phyloP scores from a whole-genome alignment of 306 rosid species.

The Clitoria ternatea region DNA sequence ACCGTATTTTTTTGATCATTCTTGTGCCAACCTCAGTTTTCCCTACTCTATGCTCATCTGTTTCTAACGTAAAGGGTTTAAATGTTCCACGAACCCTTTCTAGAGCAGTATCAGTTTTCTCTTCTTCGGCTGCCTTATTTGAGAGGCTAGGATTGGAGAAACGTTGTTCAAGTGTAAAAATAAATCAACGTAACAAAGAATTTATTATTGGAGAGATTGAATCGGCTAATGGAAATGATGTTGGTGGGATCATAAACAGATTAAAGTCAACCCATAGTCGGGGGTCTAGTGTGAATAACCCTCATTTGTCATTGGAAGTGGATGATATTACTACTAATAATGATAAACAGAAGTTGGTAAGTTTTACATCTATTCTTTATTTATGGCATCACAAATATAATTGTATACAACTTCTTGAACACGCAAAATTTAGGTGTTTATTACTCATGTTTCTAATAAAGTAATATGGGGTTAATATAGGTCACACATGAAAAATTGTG shows the following conservation, averaged over 20 bases:
- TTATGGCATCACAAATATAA: neutral
- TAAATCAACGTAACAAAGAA: constrained; percentile 31
- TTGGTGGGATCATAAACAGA: constrained; percentile 49
- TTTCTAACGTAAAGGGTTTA: constrained; percentile 38
- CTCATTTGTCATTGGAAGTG: constrained; percentile 22
- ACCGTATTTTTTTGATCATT: constrained; percentile 79
- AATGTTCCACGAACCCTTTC: constrained; percentile 72
- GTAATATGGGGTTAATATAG: neutral
- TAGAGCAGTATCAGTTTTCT: constrained; percentile 79
- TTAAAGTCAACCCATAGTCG: constrained; percentile 51
- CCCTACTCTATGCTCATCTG: constrained; percentile 39
- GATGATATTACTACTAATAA: constrained; percentile 35
- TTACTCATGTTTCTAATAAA: neutral
- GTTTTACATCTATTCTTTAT: constrained; percentile 30
- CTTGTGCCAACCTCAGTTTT: constrained; percentile 77
- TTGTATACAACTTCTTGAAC: neutral
- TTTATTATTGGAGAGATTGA: constrained; percentile 33
- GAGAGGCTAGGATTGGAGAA: constrained; percentile 74
- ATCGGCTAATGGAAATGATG: constrained; percentile 27
- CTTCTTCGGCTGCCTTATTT: constrained; percentile 91
- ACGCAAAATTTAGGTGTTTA: neutral
- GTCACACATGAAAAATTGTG: neutral
- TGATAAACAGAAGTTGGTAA: constrained; percentile 49
- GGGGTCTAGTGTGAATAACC: constrained; percentile 43
- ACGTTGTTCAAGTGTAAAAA: constrained; percentile 46